Evolutionary conservation across 257 asterid genomes (phyloP), one percentile per base, ranked within the genome.

Genomic region (Craterostigma plantagineum): DNA sequence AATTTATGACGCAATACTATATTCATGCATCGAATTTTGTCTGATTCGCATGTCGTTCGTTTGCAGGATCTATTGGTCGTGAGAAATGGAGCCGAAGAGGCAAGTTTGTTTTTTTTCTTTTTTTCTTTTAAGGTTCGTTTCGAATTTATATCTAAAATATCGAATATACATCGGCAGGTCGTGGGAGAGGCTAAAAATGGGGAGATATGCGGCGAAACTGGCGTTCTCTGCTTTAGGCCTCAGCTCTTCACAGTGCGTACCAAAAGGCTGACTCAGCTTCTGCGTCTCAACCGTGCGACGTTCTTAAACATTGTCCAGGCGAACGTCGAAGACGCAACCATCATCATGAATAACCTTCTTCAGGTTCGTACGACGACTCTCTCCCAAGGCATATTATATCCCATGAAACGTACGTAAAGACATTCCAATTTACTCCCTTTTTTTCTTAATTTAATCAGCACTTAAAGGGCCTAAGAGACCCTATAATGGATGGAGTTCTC

Each of bases 201-300:
- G n/a, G 94, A 80, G 11, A 62, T 72, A 11, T 75, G 83, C 56
- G 99, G 96, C 39, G 99, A 90, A 62, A 79, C 83, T 34, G 94
- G 99, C 34, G 92, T 77, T 43, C 75, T 90, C 27, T 90, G 95
- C 47, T 79, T 66, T 46, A 67, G 81, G 64, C 95, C 99, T 54
- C 99, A 90, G 57, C 59, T 75, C 18, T 90, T 79, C 65, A 80
- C 96, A 0, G 96, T 80, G 42, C 67, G 96, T 39, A 90, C 99
- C 0, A 79, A 64, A 51, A 63, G 91, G 58, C 49, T 90, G 33
- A 63, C 87, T 23, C 95, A 83, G 70, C 68, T 90, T 6, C 61
- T 90, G 35, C 70, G 99, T 27, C 50, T 90, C 51, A 80, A 79
- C 38, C 81, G 94, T 9, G 64, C 99, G 18, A 57, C 78, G 11